phyloP scores from a whole-genome alignment of 2,329 filamentous ascomycete genomes.

The Talaromyces sp. region DNA sequence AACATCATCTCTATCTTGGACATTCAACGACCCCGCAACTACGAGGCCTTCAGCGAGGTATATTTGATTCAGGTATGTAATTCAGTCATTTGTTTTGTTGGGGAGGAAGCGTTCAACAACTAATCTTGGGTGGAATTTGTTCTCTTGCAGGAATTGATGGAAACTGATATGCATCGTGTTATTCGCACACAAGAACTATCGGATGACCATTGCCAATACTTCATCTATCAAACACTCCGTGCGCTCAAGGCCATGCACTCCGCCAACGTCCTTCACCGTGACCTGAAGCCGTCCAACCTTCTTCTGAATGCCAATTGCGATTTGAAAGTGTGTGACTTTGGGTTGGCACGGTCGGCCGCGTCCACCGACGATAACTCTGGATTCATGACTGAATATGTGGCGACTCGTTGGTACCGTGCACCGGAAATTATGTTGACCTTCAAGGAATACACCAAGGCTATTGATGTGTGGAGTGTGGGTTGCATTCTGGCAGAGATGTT shows the following conservation, averaged over 20 bases:
- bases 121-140: not conserved
- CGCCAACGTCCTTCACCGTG: slow-evolving; percentile 94
- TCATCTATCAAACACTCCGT: slow-evolving; percentile 98
- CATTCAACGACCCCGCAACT: slow-evolving; percentile 96
- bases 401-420: slow-evolving; percentile 97
- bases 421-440: slow-evolving; percentile 99
- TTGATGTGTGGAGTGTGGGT: slow-evolving; percentile 98
- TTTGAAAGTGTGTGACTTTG: slow-evolving; percentile 98
- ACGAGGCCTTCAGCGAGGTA: slow-evolving; percentile 94
- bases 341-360: slow-evolving; percentile 89
- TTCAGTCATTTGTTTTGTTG: not conserved
- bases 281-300: slow-evolving; percentile 95
- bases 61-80: slow-evolving; percentile 87
- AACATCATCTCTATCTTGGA: slow-evolving; percentile 99
- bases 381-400: slow-evolving; percentile 99
- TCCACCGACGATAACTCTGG: slow-evolving; percentile 99
- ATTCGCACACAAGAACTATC: slow-evolving; percentile 98
- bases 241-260: slow-evolving; percentile 99
- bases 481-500: slow-evolving; percentile 99
- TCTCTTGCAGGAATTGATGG: slow-evolving; percentile 81
- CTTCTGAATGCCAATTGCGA: slow-evolving; percentile 98
- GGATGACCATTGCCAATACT: slow-evolving; percentile 99
- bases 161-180: slow-evolving; percentile 99
- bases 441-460: slow-evolving; percentile 99
- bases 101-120: not conserved